phyloP scores from a whole-genome alignment of 2,329 filamentous ascomycete species.

The Ophioceras dolichostomum region DNA sequence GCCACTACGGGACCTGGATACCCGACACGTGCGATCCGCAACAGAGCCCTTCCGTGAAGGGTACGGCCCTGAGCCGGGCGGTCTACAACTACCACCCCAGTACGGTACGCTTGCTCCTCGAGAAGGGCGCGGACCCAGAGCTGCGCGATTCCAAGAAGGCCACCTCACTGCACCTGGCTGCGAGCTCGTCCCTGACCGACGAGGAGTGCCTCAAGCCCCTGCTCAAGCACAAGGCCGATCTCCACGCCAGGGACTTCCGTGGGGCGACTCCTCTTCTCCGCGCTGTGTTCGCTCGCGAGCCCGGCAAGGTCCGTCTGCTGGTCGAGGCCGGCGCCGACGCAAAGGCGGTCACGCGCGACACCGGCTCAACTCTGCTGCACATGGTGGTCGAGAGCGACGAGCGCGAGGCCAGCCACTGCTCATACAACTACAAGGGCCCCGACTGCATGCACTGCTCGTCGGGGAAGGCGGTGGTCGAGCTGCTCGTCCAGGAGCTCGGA shows the following conservation, averaged over 20 bases:
- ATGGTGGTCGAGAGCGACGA: neutral
- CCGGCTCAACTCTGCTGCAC: neutral
- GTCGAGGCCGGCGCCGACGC: constrained; percentile 26
- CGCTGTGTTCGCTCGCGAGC: constrained; percentile 19
- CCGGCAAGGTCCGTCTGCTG: constrained; percentile 19
- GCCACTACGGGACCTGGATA: constrained; percentile 19
- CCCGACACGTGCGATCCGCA: constrained; percentile 20
- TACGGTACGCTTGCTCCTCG: constrained; percentile 25
- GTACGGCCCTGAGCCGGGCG: neutral
- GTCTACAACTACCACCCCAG: constrained; percentile 17
- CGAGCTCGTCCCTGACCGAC: constrained; percentile 27
- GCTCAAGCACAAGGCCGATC: constrained; percentile 16
- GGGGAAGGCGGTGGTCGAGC: neutral
- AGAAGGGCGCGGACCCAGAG: constrained; percentile 18
- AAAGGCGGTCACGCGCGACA: constrained; percentile 27
- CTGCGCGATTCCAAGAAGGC: constrained; percentile 33
- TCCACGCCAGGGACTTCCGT: constrained; percentile 18
- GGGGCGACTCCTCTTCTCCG: constrained; percentile 24
- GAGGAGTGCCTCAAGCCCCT: constrained; percentile 20
- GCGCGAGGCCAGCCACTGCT: too few relatives aligned
- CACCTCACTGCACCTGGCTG: constrained; percentile 42
- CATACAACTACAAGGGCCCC: too few relatives aligned
- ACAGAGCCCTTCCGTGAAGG: constrained; percentile 4
- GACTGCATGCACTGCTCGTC: neutral
- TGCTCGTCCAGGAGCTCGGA: neutral